Conservation (phyloP, 2,329 filamentous ascomycete genomes). For the Corinectria fuckeliana region DNA sequence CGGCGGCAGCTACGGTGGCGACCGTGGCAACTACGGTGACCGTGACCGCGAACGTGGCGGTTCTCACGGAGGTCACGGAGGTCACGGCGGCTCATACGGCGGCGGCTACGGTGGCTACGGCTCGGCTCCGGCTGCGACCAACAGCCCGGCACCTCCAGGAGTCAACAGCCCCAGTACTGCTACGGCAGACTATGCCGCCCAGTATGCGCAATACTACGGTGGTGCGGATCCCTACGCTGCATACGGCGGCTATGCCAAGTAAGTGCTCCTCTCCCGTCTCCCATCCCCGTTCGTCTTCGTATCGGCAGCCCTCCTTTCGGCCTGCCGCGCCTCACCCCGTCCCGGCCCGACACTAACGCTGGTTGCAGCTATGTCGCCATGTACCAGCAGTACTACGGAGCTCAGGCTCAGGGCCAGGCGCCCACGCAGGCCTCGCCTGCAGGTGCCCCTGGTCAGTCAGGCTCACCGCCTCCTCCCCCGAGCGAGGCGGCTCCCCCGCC, state of each 20-base stretch:
- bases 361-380: slow-evolving; percentile 66
- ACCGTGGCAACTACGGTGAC: slow-evolving; percentile 47
- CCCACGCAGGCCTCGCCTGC: slow-evolving; percentile 53
- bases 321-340: background rate
- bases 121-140: slow-evolving; percentile 40
- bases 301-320: background rate
- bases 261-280: slow-evolving; percentile 38
- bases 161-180: slow-evolving; percentile 38
- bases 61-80: slow-evolving; percentile 36
- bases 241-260: slow-evolving; percentile 87
- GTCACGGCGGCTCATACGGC: slow-evolving; percentile 40
- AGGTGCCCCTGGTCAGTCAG: slow-evolving; percentile 51
- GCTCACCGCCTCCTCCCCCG: slow-evolving; percentile 63
- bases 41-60: slow-evolving; percentile 43
- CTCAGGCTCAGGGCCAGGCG: slow-evolving; percentile 53
- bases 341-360: slow-evolving; percentile 29
- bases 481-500: slow-evolving; percentile 68
- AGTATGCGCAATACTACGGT: slow-evolving; percentile 84
- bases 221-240: slow-evolving; percentile 83
- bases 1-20: slow-evolving; percentile 42
- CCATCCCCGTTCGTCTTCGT: background rate
- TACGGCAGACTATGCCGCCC: slow-evolving; percentile 71
- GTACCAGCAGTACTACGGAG: slow-evolving; percentile 74
- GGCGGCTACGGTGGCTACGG: slow-evolving; percentile 40
- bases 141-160: slow-evolving; percentile 46